Base-by-base conservation (phyloP, 331 rosid species). In the Rhamnella rubrinervis region DNA sequence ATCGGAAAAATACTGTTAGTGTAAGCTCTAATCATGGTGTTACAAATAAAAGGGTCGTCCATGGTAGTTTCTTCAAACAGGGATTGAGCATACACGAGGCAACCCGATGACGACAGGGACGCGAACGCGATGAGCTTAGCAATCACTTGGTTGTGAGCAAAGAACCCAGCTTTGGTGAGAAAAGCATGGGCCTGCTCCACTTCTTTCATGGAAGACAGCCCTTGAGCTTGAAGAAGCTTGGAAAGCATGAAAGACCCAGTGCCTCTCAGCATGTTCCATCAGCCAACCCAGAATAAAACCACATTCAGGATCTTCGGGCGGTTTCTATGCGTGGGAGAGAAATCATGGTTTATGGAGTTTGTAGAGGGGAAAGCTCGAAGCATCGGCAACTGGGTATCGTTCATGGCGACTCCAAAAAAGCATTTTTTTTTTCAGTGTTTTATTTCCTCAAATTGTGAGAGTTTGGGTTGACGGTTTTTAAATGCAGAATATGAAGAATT, bases 1-100 rank as follows among this genome's bases (percentile, higher is more conserved):
- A 84, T 58, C 39, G 96, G 93, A 61, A 78, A 82, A 49, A 77
- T 62, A 31, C 79, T 83, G 55, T 37, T 76, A 56, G 91, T 58
- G 71, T 80, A 87, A 62, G 89, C 96, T n/a, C 93, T 78, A 83
- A 89, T 83, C 86, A 89, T 82, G 13, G 83, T 82, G 77, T 85
- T 77, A 39, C 83, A 82, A 69, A 78, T 62, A 62, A 80, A 85
- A 21, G 88, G 41, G 47, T 85, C 75, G 70, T 82, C 82, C 82
- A 67, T 78, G 55, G 84, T 10, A 58, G 89, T 85, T 38, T 79
- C 77, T 44, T 67, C 81, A 70, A 87, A 90, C 72, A 90, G 66
- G 37, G 89, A 71, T 38, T 78, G 77, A 16, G 96, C 91, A 74
- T 80, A 74, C 6, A 74, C 79, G 20, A 90, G 86, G 65, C 83